Percentiles rank a stretch among this genome's conserved stretches.
Evolutionary conservation across 371 early-diverging fungal genomes (phyloP).

Genomic region (Mortierella sp.): DNA sequence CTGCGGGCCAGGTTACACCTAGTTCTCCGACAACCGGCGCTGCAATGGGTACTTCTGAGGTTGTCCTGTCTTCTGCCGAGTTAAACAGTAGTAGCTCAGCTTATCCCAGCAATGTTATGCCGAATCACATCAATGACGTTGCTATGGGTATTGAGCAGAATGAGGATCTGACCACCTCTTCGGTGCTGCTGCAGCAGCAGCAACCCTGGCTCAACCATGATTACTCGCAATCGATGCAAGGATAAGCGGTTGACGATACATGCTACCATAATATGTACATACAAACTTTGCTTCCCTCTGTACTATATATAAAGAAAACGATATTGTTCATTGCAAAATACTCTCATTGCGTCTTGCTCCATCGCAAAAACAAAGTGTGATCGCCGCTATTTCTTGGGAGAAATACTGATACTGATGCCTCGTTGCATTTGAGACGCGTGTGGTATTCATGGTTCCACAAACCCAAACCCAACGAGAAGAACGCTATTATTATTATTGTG

Average conservation of each 20-base stretch:
- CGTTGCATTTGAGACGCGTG: no score
- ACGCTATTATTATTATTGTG: no score
- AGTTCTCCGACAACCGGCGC: not conserved
- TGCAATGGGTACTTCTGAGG: not conserved
- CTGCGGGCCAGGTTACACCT: slow-evolving; percentile 17
- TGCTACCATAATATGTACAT: not conserved
- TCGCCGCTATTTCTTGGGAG: no score
- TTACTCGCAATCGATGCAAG: slow-evolving; percentile 24
- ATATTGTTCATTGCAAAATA: no score
- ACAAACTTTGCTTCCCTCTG: not conserved
- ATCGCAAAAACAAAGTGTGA: no score
- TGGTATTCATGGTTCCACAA: no score
- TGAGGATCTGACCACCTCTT: not conserved
- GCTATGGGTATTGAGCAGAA: slow-evolving; percentile 10
- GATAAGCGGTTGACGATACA: not conserved
- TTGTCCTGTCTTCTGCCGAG: no score
- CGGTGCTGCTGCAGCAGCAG: slow-evolving; percentile 7
- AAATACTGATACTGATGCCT: no score
- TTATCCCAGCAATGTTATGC: not conserved
- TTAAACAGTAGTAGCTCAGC: not conserved
- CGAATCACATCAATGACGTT: slow-evolving; percentile 2
- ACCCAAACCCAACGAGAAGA: no score
- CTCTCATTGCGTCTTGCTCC: no score
- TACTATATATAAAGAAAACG: no score
- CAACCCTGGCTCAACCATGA: slow-evolving; percentile 21